Conservation (phyloP, 345 rosid genomes). For the Carallia pectinifolia region DNA sequence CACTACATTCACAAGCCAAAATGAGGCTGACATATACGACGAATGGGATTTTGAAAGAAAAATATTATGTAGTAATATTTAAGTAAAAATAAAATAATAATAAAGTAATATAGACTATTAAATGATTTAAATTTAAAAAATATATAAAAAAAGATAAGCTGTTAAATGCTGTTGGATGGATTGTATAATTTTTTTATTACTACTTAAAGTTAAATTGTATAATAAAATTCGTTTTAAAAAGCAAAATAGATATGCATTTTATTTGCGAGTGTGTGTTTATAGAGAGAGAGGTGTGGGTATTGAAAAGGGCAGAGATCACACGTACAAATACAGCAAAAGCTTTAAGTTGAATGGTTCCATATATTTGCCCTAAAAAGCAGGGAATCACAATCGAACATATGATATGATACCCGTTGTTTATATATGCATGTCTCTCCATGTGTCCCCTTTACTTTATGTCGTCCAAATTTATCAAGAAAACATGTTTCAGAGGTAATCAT, state of each 20-base stretch:
- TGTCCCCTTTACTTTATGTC: not conserved
- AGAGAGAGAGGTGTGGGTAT: not conserved
- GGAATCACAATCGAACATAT: constrained; percentile 32
- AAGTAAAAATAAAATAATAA: too few relatives aligned
- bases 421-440: not conserved
- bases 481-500: constrained; percentile 19
- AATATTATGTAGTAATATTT: too few relatives aligned
- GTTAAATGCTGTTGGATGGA: too few relatives aligned
- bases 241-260: not conserved
- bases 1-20: too few relatives aligned
- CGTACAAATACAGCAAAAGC: constrained; percentile 13
- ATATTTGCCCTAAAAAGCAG: constrained; percentile 30
- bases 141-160: too few relatives aligned
- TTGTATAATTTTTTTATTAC: too few relatives aligned
- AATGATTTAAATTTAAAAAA: too few relatives aligned
- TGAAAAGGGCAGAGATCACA: constrained; percentile 17
- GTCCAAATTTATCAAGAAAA: constrained; percentile 32
- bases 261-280: too few relatives aligned
- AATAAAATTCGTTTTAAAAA: not conserved
- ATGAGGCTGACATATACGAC: too few relatives aligned
- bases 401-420: constrained; percentile 1
- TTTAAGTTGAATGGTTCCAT: constrained; percentile 29
- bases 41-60: too few relatives aligned
- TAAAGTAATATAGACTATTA: too few relatives aligned
- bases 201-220: too few relatives aligned